These are phyloP conservation scores for Dioscorea cayenensis DNA, from an alignment of 116 monocot genomes.

Conservation along the genomic window DNA sequence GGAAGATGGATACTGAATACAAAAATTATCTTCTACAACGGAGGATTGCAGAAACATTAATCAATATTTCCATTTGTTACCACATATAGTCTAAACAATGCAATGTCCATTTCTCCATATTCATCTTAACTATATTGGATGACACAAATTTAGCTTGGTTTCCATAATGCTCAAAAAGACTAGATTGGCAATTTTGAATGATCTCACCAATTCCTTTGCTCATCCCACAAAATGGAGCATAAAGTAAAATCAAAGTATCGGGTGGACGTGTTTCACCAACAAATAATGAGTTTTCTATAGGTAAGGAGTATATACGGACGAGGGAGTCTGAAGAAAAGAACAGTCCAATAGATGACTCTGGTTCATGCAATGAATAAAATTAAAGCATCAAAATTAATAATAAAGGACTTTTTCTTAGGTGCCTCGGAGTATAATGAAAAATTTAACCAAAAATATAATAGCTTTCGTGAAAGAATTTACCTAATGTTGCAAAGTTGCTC, in stretches of 20 bases:
- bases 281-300: background rate
- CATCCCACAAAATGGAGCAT: too few relatives aligned
- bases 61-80: too few relatives aligned
- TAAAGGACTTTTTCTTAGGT: background rate
- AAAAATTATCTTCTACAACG: too few relatives aligned
- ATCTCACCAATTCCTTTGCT: too few relatives aligned
- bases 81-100: too few relatives aligned
- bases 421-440: background rate
- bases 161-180: too few relatives aligned
- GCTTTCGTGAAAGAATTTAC: conserved; percentile 24
- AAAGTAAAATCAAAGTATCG: too few relatives aligned
- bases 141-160: background rate
- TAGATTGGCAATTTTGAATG: too few relatives aligned
- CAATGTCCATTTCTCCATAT: too few relatives aligned
- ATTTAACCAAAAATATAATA: conserved; percentile 1
- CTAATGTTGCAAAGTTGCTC: conserved; percentile 67
- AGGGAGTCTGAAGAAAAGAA: background rate
- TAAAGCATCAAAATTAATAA: background rate
- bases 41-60: too few relatives aligned
- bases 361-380: background rate
- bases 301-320: background rate
- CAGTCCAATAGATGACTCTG: background rate
- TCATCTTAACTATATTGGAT: background rate
- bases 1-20: too few relatives aligned
- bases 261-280: background rate